Base-by-base conservation (phyloP, 208 protist genomes). In the Porcisia deanei region DNA sequence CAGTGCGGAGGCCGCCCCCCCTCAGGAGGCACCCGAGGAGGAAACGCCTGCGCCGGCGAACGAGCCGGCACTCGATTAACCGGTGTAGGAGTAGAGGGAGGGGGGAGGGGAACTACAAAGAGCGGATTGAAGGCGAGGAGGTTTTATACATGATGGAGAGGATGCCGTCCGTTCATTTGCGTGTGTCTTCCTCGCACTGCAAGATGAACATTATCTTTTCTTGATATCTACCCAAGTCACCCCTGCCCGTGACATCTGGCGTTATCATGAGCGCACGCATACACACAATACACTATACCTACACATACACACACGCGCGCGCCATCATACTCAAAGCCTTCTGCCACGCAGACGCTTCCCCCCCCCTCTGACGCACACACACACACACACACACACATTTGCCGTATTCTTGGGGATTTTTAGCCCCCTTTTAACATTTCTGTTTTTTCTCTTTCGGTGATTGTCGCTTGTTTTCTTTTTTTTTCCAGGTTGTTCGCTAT, bases 31-130 rank as follows among this genome's bases (percentile, higher is more conserved):
- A n/a, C 16, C 66, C n/a, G 66, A 52, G n/a, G 79, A 87, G 65
- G 80, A 80, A 60, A 64, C 59, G 30, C 71, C 71, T 52, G 79
- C 88, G 68, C 39, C 72, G 34, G 61, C 73, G 7, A 73, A 64
- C 18, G 74, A 41, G 12, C 66, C 72, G 60, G 79, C 83, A 1
- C 79, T 92, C 14, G 85, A 92, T 71, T 90, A 88, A 70, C 59
- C 25, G 20, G 64, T 39, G 30, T 30, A 30, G 30, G 39, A 41
- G 1, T n/a, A 55, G 34, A 2, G 25, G 37, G 54, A n/a, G 2
- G 43, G 3, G 22, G 12, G 1, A 10, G 7, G 41, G n/a, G 34
- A 5, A 6, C 22, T 16, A n/a, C 30, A 30, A 57, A 43, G 30
- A 37, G 5, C 10, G 47, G 47, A 12, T 52, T 52, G 47, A n/a